Evolutionary conservation across 352 stramenopile genomes (phyloP), one percentile per base, ranked within the genome.

Genomic region (Aphanomyces euteiches): DNA sequence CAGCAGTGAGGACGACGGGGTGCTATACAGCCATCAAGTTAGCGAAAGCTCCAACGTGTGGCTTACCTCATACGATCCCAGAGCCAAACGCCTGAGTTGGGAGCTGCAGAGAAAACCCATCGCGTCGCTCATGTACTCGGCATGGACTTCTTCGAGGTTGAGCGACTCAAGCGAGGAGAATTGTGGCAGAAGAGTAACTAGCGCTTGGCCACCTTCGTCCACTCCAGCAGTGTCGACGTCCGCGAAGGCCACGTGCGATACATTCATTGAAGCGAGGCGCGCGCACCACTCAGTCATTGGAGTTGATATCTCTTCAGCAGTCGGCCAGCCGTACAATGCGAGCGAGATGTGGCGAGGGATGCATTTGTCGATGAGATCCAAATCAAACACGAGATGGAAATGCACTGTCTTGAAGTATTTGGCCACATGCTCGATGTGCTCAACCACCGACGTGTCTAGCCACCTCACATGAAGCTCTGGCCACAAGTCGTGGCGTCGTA

Each of bases 401-500:
- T 61, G 54, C n/a, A 61, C 21, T 37, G 37, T 40, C 15, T 12
- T 19, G 10, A 61, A 19, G 28, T 40, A 61, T 3, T 61, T 37
- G 54, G 54, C 21, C 54, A 61, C 36, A 19, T 5, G 5, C 7
- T 61, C 10, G 19, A 61, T 19, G 10, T 37, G 19, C 39, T 37
- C 15, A 7, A 17, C 54, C 17, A 19, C 43, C 34, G 54, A 17
- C 6, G 54, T 37, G 54, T 61, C 54, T 10, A 61, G 28, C 7
- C 6, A 40, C 10, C 15, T 28, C 54, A 61, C 39, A 13, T 39
- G 13, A 7, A 61, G 54, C 28, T 61, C 21, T 8, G 54, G 54
- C 54, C 54, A 61, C 54, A 61, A 19, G 28, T 61, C 54, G 21
- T 40, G 43, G 43, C 43, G 43, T 50, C 43, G 10, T n/a, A 50